A percentile compares a stretch with the other conserved stretches of the same genome.
Evolutionary conservation across 2,329 filamentous ascomycete genomes (phyloP).

Genomic region (Camillea tinctor): DNA sequence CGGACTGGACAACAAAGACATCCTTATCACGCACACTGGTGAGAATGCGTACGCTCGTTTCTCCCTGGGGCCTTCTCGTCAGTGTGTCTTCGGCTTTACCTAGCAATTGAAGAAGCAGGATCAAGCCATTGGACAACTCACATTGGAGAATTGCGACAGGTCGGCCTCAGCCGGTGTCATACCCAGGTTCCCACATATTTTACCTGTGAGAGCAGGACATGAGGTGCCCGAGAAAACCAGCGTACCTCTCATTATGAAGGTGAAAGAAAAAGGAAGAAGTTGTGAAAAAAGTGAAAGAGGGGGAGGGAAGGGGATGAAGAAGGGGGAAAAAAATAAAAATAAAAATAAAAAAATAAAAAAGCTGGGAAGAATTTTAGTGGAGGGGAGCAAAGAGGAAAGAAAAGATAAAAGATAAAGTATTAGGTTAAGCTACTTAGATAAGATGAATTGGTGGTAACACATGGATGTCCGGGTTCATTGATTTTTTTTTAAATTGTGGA

Average conservation of each 20-base stretch:
- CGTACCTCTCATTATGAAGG: conserved; percentile 58
- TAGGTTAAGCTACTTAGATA: too few relatives aligned
- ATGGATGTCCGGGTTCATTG: too few relatives aligned
- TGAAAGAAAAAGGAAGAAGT: too few relatives aligned
- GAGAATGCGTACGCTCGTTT: conserved; percentile 68
- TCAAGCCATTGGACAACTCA: conserved; percentile 38
- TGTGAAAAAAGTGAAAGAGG: conserved; percentile 14
- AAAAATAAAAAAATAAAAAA: too few relatives aligned
- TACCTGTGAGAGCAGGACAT: conserved; percentile 61
- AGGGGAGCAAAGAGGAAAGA: too few relatives aligned
- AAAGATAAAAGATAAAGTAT: not conserved
- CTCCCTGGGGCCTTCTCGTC: conserved; percentile 51
- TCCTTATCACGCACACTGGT: conserved; percentile 91
- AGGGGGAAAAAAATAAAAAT: too few relatives aligned
- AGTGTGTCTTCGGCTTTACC: conserved; percentile 5
- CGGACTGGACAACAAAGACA: conserved; percentile 98
- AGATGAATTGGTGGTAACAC: too few relatives aligned
- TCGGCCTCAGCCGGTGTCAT: conserved; percentile 64
- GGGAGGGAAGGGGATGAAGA: too few relatives aligned
- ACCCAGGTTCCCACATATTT: conserved; percentile 68
- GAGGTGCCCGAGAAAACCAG: conserved; percentile 68
- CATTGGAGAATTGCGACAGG: conserved; percentile 70
- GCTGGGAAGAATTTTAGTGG: conserved; percentile 31
- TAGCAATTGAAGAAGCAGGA: conserved; percentile 3
- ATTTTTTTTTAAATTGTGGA: too few relatives aligned